Conservation (phyloP, 2,329 filamentous ascomycete species). For the Fusarium virguliforme region DNA sequence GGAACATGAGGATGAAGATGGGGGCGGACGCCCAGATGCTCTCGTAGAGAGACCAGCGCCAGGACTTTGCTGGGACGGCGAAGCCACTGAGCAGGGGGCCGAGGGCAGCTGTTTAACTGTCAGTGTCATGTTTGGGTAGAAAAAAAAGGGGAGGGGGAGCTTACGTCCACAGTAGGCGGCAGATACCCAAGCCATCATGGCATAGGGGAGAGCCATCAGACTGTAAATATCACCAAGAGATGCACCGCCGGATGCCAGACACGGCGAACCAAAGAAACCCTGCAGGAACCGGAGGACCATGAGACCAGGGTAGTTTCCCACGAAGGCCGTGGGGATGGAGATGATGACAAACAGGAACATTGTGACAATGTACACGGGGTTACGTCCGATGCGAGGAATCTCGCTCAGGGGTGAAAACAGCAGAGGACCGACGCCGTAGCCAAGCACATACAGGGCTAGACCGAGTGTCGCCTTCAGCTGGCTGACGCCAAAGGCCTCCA, state of each 20-base stretch:
- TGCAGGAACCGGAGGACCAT: slow-evolving; percentile 76
- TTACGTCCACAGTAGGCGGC: slow-evolving; percentile 65
- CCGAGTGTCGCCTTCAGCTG: slow-evolving; percentile 69
- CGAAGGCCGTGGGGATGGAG: slow-evolving; percentile 75
- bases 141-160: slow-evolving; percentile 23
- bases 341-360: slow-evolving; percentile 80
- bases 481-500: slow-evolving; percentile 68
- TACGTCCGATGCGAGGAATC: slow-evolving; percentile 77
- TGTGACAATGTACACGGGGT: slow-evolving; percentile 77
- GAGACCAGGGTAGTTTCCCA: slow-evolving; percentile 74
- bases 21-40: slow-evolving; percentile 75
- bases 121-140: slow-evolving; percentile 58
- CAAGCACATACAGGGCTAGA: slow-evolving; percentile 75
- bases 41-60: slow-evolving; percentile 78
- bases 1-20: slow-evolving; percentile 72
- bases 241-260: slow-evolving; percentile 72
- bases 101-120: slow-evolving; percentile 62
- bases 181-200: slow-evolving; percentile 72
- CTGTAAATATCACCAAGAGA: slow-evolving; percentile 70
- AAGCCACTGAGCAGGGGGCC: slow-evolving; percentile 75
- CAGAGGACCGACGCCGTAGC: slow-evolving; percentile 75
- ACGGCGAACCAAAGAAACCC: slow-evolving; percentile 77
- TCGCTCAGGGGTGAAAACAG: slow-evolving; percentile 78
- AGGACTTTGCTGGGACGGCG: slow-evolving; percentile 69
- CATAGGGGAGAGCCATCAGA: slow-evolving; percentile 70